These are phyloP conservation scores for Spathaspora jeffriesii DNA, from an alignment of 1,139 yeast species.

Conservation along the genomic window DNA sequence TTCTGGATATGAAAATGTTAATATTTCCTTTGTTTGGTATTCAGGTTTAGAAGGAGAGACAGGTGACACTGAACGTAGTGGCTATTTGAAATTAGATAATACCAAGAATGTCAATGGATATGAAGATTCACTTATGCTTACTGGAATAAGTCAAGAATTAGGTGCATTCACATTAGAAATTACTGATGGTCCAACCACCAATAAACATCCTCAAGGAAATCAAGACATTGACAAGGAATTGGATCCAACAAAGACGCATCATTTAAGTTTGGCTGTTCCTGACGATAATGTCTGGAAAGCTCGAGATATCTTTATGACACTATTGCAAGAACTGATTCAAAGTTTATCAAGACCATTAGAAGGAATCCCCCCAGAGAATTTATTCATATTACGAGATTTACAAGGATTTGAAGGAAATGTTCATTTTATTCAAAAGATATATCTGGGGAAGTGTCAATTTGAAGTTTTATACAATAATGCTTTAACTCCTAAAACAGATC, in stretches of 20 bases:
- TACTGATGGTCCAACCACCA: slow-evolving; percentile 46
- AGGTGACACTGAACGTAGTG: slow-evolving; percentile 21
- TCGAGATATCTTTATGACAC: slow-evolving; percentile 67
- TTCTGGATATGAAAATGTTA: slow-evolving; percentile 44
- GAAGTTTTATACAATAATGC: slow-evolving; percentile 62
- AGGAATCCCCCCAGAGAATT: slow-evolving; percentile 47
- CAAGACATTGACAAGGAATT: slow-evolving; percentile 33
- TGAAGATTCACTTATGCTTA: slow-evolving; percentile 35
- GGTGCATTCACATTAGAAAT: slow-evolving; percentile 55
- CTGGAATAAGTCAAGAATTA: slow-evolving; percentile 57
- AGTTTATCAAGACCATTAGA: slow-evolving; percentile 40
- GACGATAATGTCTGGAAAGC: slow-evolving; percentile 80
- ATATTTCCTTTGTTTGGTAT: slow-evolving; percentile 75
- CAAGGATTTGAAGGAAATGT: slow-evolving; percentile 70
- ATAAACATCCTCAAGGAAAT: slow-evolving; percentile 38
- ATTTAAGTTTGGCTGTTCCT: slow-evolving; percentile 70
- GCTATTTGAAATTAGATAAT: slow-evolving; percentile 34
- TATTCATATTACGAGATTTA: slow-evolving; percentile 59
- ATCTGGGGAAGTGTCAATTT: slow-evolving; percentile 75
- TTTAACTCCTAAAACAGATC: slow-evolving; percentile 33
- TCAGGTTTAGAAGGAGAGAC: slow-evolving; percentile 68
- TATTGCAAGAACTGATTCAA: slow-evolving; percentile 68
- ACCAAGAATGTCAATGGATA: slow-evolving; percentile 29
- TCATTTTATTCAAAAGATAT: slow-evolving; percentile 77
- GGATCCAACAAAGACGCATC: slow-evolving; percentile 61